Base-by-base conservation (phyloP, 495 filamentous ascomycete genomes). In the Penicillium coffeae region DNA sequence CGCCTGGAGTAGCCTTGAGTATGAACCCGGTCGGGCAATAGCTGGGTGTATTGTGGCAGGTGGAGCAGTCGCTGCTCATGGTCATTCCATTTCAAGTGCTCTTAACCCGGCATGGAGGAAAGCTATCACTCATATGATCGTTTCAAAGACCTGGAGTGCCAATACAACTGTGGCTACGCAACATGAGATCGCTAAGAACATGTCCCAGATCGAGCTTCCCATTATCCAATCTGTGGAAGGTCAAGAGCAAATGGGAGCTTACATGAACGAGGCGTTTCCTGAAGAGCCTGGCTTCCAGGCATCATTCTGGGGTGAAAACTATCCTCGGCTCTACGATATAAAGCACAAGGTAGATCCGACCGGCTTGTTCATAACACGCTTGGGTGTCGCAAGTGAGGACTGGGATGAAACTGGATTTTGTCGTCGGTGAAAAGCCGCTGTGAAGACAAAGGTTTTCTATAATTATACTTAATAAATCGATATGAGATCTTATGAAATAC, bases 251-350 rank as follows among this genome's bases (percentile, higher is more conserved):
- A 66, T 66, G 61, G 77, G 75, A 5, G 62, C 73, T 1, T 80
- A 80, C 52, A 25, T 70, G 48, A 80, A 79, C 35, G 77, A 80
- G 56, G 75, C 68, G 0, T 68, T 78, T 52, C 49, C 63, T 1
- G 66, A 74, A 45, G 75, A 77, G 45, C 47, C 58, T 32, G 61
- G 60, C 8, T 77, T 76, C 55, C 74, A 75, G 47, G 25, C 60
- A 18, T 69, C 70, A 4, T 79, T 76, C 55, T 79, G 72, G 69
- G 78, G 77, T 3, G 50, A 57, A 3, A 77, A 80, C 45, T 78
- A 81, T 51, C 56, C 46, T n/a, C 59, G 48, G 8, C 50, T 81
- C 27, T 68, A 71, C 14, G 21, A 34, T 3, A 48, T 78, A 3
- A 80, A 81, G 63, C 60, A 67, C 48, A 53, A 56, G 20, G 62